Evolutionary conservation across 257 asterid species (phyloP), one percentile per base, ranked within the genome.

Genomic region (Scutellaria galericulata): DNA sequence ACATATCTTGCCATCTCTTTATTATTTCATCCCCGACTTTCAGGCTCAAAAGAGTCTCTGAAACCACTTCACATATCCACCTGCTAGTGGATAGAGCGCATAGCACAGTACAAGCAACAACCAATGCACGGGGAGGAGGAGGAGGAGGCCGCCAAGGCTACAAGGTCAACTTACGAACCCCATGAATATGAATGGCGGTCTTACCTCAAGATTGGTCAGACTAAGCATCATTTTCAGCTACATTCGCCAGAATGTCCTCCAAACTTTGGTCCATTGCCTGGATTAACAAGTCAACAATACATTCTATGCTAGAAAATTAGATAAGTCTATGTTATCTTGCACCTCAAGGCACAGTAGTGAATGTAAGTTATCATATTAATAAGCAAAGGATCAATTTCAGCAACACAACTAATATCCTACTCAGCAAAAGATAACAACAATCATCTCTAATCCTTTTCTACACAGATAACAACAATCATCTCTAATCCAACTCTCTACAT

Each of bases 181-280:
- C 42, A 5, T 22, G 9, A 60, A 15, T 60, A 7, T 60, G 48
- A 40, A 45, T 6, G 53, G 56, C 5, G 11, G 54, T 20, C 42
- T 14, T 7, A 11, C 44, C 5, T 7, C 35, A 2, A 46, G 5
- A 31, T 31, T 31, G 37, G 18, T 15, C 10, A 22, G 39, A 58
- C 64, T 24, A 70, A 58, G 6, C 73, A 48, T 65, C 80, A 9
- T 15, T 41, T 31, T 58, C 73, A 61, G 69, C 71, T 39, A 48
- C 58, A 47, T 68, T 69, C 45, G 56, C 10, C 8, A 22, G 62
- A 41, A 50, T 57, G 37, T 42, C 73, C 61, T 9, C 78, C 41
- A 54, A 40, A 74, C 52, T 24, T 51, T 24, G 73, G 41, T 37
- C 42, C 68, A 15, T 22, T 69, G 45, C 82, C 83, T 77, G 82